Evolutionary conservation across 495 filamentous ascomycete genomes (phyloP).

Genomic region (Hyaloscypha variabilis): DNA sequence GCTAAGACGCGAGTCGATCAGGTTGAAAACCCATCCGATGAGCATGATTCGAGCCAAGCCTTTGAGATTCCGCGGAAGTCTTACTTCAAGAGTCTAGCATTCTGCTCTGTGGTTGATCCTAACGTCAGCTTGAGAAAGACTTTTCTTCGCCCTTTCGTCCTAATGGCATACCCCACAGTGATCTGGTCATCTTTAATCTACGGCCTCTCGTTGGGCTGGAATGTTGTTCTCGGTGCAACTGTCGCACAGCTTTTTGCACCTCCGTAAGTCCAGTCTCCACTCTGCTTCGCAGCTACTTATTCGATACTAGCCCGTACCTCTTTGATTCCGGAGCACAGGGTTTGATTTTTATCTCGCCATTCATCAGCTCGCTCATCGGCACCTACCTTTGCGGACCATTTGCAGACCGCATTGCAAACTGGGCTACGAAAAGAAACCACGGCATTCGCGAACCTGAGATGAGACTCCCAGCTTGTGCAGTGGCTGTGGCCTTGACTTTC

Average conservation of each 20-base stretch:
- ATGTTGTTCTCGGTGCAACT: conserved; percentile 16
- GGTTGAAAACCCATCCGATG: background rate
- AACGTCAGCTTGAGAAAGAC: conserved; percentile 6
- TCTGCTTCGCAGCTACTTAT: background rate
- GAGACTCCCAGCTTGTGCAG: conserved; percentile 58
- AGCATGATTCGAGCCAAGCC: no score
- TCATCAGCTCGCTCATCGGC: conserved; percentile 56
- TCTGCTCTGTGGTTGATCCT: conserved; percentile 6
- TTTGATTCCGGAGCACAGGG: conserved; percentile 25
- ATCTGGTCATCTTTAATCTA: background rate
- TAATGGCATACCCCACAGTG: conserved; percentile 13
- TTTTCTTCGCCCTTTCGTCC: conserved; percentile 11
- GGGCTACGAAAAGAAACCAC: conserved; percentile 56
- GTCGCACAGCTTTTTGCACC: conserved; percentile 20
- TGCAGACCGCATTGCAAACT: conserved; percentile 61
- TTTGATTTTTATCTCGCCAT: conserved; percentile 46
- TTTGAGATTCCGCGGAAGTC: background rate
- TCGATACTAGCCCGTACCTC: conserved; percentile 3
- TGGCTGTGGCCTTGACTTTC: conserved; percentile 11
- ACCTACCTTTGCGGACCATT: conserved; percentile 60
- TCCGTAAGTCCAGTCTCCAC: conserved; percentile 7
- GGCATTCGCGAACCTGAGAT: conserved; percentile 74
- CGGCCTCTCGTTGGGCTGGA: conserved; percentile 11
- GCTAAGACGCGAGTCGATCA: background rate
- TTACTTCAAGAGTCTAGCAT: conserved; percentile 3